These are phyloP conservation scores for Auriscalpium orientale DNA, from an alignment of 768 basidiomycete genomes.

Conservation along the genomic window DNA sequence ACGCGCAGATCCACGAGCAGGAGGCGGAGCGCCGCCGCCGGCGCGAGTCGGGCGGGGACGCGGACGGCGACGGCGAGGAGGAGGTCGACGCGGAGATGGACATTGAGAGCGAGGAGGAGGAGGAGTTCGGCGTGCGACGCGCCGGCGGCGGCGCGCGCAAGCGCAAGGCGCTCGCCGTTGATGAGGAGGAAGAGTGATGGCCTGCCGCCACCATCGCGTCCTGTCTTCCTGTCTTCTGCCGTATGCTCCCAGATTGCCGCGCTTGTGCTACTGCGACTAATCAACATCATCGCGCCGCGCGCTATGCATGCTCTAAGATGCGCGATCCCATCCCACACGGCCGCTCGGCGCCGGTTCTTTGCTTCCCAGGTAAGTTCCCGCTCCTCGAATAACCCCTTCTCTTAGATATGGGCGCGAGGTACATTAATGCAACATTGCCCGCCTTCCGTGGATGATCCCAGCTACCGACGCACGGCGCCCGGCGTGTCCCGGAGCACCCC, in stretches of 20 bases:
- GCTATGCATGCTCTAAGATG: not conserved
- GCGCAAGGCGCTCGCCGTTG: conserved; percentile 47
- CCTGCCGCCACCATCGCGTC: not conserved
- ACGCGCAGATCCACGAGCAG: conserved; percentile 52
- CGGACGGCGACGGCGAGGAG: conserved; percentile 26
- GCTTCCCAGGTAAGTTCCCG: not conserved
- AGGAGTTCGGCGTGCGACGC: conserved; percentile 60
- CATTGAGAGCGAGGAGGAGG: conserved; percentile 66
- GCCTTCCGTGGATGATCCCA: not conserved
- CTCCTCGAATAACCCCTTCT: too few relatives aligned
- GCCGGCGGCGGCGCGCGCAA: conserved; percentile 42
- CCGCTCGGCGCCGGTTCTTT: too few relatives aligned
- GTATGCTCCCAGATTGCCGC: not conserved
- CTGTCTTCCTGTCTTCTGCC: not conserved
- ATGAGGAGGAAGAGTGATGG: conserved; percentile 53
- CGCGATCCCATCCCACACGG: too few relatives aligned
- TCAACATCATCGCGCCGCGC: not conserved
- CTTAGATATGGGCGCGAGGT: too few relatives aligned
- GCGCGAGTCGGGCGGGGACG: conserved; percentile 25
- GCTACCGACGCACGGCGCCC: conserved; percentile 16
- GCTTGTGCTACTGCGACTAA: not conserved
- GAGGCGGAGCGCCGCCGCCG: conserved; percentile 45
- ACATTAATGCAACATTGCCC: too few relatives aligned
- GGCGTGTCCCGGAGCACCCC: conserved; percentile 41
- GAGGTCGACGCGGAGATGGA: conserved; percentile 52